Percentiles rank a stretch among this genome's conserved stretches.
Conservation (phyloP, 768 basidiomycete genomes). For the Crassisporium funariophilum region DNA sequence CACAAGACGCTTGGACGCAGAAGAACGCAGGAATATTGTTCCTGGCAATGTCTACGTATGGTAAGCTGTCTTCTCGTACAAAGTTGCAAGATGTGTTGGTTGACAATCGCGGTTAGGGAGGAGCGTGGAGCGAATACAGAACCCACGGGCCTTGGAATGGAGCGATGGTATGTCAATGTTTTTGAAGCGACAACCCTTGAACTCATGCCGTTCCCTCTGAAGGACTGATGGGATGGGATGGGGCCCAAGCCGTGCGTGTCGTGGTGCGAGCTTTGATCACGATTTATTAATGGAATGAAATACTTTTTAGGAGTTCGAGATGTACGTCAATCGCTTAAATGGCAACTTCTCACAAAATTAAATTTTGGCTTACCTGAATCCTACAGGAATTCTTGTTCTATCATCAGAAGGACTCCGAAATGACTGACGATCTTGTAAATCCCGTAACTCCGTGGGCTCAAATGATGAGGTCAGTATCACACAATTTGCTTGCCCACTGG, state of each 20-base stretch:
- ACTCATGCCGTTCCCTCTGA: constrained; percentile 5
- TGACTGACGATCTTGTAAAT: constrained; percentile 53
- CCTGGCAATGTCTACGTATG: constrained; percentile 86
- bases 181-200: constrained; percentile 3
- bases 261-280: constrained; percentile 2
- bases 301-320: constrained; percentile 50
- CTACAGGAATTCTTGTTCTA: constrained; percentile 81
- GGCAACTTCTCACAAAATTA: constrained; percentile 29
- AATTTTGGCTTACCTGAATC: constrained; percentile 16
- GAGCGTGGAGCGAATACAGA: constrained; percentile 85
- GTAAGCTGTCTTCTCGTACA: constrained; percentile 27
- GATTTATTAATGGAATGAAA: constrained; percentile 12
- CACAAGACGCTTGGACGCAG: constrained; percentile 79
- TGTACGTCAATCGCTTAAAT: constrained; percentile 33
- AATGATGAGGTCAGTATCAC: constrained; percentile 57
- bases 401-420: constrained; percentile 74
- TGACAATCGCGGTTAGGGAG: constrained; percentile 46
- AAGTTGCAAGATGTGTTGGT: neutral
- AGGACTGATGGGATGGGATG: constrained; percentile 74
- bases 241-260: constrained; percentile 78
- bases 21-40: constrained; percentile 72
- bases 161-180: constrained; percentile 59
- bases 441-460: constrained; percentile 76
- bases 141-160: constrained; percentile 82
- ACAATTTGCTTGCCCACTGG: constrained; percentile 9